phyloP scores from a whole-genome alignment of 2,329 filamentous ascomycete genomes.

The Fusarium duplospermum region DNA sequence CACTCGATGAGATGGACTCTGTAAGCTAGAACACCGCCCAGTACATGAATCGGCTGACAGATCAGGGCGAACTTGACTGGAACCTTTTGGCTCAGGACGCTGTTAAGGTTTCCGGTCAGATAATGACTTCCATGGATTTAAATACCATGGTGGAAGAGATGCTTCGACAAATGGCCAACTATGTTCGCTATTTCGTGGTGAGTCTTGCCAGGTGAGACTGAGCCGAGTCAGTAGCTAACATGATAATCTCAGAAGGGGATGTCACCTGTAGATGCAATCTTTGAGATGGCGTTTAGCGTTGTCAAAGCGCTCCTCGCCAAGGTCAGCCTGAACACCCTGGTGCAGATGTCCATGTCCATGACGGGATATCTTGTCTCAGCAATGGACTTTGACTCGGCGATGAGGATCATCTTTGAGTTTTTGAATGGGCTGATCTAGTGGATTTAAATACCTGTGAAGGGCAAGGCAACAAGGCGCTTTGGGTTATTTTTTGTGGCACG shows the following conservation, averaged over 20 bases:
- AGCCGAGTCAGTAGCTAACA: background rate
- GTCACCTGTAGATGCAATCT: background rate
- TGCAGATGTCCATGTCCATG: background rate
- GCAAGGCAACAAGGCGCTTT: background rate
- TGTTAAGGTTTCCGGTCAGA: background rate
- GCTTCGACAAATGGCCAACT: background rate
- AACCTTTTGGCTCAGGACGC: background rate
- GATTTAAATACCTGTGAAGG: background rate
- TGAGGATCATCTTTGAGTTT: constrained; percentile 3
- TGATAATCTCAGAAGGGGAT: background rate
- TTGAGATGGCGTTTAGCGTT: background rate
- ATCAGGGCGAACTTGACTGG: constrained; percentile 4
- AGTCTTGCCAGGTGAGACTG: background rate
- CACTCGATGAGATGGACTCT: constrained; percentile 1
- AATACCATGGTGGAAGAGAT: background rate
- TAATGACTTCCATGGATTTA: background rate
- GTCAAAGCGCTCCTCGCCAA: background rate
- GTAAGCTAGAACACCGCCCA: background rate
- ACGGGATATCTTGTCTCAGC: background rate
- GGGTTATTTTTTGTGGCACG: background rate
- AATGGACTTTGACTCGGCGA: background rate
- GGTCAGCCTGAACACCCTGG: background rate
- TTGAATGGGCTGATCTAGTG: background rate
- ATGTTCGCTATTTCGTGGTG: background rate
- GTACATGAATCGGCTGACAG: background rate